Evolutionary conservation across 2,329 filamentous ascomycete genomes (phyloP).

Genomic region (Macrophomina phaseolina): DNA sequence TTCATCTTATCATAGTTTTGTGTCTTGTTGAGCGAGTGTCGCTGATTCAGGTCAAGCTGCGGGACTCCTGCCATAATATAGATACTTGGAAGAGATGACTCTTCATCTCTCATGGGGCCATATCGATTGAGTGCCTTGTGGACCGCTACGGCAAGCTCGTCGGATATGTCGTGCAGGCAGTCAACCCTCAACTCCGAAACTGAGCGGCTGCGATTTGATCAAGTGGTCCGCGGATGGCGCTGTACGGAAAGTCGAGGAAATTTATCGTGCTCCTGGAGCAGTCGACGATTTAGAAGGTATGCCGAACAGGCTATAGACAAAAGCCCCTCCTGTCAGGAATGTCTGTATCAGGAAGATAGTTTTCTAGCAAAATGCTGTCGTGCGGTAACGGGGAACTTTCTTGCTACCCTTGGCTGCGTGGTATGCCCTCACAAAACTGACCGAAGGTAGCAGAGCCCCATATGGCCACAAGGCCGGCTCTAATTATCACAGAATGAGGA

Average conservation of each 20-base stretch:
- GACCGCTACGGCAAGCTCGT: constrained; percentile 34
- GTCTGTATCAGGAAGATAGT: too few relatives aligned
- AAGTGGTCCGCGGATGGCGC: constrained; percentile 32
- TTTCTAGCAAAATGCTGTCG: too few relatives aligned
- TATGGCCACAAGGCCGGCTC: too few relatives aligned
- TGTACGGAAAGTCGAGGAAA: constrained; percentile 48
- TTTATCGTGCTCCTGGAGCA: constrained; percentile 29
- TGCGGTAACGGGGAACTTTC: too few relatives aligned
- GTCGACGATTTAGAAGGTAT: neutral
- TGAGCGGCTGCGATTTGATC: neutral
- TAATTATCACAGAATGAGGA: too few relatives aligned
- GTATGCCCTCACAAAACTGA: too few relatives aligned
- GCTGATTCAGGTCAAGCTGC: constrained; percentile 40
- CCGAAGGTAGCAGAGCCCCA: too few relatives aligned
- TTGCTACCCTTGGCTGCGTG: too few relatives aligned
- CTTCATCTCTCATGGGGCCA: constrained; percentile 37
- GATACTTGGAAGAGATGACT: constrained; percentile 41
- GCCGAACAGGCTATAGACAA: neutral
- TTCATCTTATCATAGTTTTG: constrained; percentile 39
- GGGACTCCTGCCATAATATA: constrained; percentile 48
- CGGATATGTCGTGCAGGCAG: constrained; percentile 47
- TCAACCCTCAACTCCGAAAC: constrained; percentile 5
- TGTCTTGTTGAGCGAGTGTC: constrained; percentile 33
- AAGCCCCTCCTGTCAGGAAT: neutral
- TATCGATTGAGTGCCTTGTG: neutral